Base-by-base conservation (phyloP, 2,329 filamentous ascomycete species). In the Delphinella strobiligena region DNA sequence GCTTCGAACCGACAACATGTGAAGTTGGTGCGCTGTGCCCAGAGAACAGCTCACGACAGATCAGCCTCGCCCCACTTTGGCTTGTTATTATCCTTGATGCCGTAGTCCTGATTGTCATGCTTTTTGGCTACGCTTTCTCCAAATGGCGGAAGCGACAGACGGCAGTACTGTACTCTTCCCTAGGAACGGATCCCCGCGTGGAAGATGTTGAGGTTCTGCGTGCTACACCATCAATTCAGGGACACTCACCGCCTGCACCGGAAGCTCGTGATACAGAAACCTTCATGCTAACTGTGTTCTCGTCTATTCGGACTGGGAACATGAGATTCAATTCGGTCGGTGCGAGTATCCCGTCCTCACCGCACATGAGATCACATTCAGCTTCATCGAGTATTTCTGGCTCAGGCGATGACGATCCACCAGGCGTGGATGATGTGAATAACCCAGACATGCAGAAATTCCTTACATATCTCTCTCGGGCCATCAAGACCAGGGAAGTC, bases 381-480 rank as follows among this genome's bases (percentile, higher is more conserved):
- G 47, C 29, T 61, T 59, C 0, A 65, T 66, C 41, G 50, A 64
- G 42, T 35, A 35, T 44, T 14, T 37, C 45, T 15, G 34, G 34
- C 16, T 41, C 32, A 16, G 34, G 31, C 24, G 24, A 33, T 12
- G 38, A 41, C n/a, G 19, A 36, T 2, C 22, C 12, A 12, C 22
- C 22, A 12, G 22, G 12, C 12, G 27, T 18, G 11, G 22, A 29
- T 12, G 19, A 19, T 4, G n/a, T 32, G 14, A n/a, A 10, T n/a
- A 59, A 59, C 31, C 52, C 52, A 19, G 56, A 71, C 47, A 61
- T 74, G 14, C 60, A 62, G 27, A 56, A 61, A 0, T 74, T 75
- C 47, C 62, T 75, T 17, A 62, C 68, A 32, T 74, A 70, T 1
- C 68, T 74, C 60, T 62, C 64, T 16, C 67, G 59, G 45, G 68